Conservation (phyloP, 345 rosid species). For the Euphorbia lathyris region DNA sequence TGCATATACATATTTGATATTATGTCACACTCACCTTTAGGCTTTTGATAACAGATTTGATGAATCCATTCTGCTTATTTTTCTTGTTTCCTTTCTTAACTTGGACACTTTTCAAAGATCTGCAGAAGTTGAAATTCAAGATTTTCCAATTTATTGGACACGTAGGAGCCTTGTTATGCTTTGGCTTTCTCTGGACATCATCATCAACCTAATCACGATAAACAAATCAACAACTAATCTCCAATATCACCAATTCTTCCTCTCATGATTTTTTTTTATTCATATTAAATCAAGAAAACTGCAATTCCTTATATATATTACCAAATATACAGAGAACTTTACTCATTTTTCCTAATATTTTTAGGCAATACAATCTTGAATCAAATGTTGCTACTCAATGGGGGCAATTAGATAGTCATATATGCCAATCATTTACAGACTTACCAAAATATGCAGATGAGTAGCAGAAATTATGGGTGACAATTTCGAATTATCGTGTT, state of each 20-base stretch:
- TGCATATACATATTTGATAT: too few relatives aligned
- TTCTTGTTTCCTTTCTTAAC: conserved; percentile 29
- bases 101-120: conserved; percentile 23
- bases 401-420: neutral
- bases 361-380: neutral
- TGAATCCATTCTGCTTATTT: conserved; percentile 20
- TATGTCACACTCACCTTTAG: conserved; percentile 26
- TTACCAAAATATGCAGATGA: neutral
- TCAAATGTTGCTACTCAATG: neutral
- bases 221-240: neutral
- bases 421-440: neutral
- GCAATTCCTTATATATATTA: neutral
- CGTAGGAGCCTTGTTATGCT: conserved; percentile 13
- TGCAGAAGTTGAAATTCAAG: conserved; percentile 28
- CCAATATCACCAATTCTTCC: neutral
- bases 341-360: neutral
- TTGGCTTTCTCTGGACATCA: conserved; percentile 19
- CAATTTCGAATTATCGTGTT: too few relatives aligned
- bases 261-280: neutral
- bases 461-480: too few relatives aligned
- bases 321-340: neutral
- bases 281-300: neutral
- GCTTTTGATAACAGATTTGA: conserved; percentile 28
- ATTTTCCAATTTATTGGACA: conserved; percentile 37
- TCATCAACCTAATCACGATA: conserved; percentile 24